Evolutionary conservation across 768 basidiomycete genomes (phyloP).

Genomic region (Trametes sanguinea): DNA sequence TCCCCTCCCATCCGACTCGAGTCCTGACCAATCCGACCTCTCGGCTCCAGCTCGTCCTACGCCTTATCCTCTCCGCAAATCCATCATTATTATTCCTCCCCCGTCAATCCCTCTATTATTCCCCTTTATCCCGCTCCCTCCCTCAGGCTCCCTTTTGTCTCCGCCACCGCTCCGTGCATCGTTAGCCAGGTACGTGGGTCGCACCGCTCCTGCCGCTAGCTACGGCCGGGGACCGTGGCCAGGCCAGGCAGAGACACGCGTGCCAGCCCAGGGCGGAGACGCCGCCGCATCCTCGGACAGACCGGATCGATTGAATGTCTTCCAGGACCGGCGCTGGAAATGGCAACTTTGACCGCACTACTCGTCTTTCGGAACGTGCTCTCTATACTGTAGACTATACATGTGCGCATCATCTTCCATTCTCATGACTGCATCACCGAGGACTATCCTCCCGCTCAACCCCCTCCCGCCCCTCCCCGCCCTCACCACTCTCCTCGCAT

Average conservation of each 20-base stretch:
- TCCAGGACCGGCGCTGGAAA: slow-evolving; percentile 13
- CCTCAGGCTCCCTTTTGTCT: slow-evolving; percentile 6
- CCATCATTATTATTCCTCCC: background rate
- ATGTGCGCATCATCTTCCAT: slow-evolving; percentile 29
- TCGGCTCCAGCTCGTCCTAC: slow-evolving; percentile 12
- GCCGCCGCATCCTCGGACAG: slow-evolving; percentile 17
- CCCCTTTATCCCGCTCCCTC: background rate
- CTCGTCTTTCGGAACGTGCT: slow-evolving; percentile 19
- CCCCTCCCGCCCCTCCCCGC: background rate
- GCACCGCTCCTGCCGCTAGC: too few relatives aligned
- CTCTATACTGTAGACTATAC: too few relatives aligned
- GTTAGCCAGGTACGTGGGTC: too few relatives aligned
- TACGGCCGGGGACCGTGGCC: too few relatives aligned
- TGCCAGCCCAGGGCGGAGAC: background rate
- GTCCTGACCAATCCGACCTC: slow-evolving; percentile 23
- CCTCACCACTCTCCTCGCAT: background rate
- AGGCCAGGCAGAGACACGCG: too few relatives aligned
- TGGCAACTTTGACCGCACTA: slow-evolving; percentile 14
- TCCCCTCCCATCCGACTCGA: too few relatives aligned
- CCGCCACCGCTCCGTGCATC: background rate
- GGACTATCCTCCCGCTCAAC: slow-evolving; percentile 10
- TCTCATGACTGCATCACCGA: slow-evolving; percentile 23
- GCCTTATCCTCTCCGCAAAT: slow-evolving; percentile 19
- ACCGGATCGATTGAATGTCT: slow-evolving; percentile 24
- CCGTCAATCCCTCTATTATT: slow-evolving; percentile 10